phyloP scores from a whole-genome alignment of 2,329 filamentous ascomycete genomes.

The Pyricularia sp. region DNA sequence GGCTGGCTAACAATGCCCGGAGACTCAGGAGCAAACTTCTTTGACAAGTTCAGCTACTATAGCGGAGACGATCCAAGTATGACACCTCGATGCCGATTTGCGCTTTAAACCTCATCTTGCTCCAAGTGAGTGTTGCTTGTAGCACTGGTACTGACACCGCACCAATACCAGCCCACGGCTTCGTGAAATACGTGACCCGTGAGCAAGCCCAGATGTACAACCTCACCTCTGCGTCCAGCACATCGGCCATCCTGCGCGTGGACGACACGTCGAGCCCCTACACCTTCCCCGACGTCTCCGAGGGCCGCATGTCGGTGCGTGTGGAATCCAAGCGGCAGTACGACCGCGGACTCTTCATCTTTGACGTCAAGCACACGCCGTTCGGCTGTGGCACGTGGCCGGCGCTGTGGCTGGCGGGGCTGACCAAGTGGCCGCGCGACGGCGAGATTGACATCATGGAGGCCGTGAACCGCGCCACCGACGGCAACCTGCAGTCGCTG shows the following conservation, averaged over 20 bases:
- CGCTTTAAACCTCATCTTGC: conserved; percentile 4
- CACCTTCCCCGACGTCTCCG: conserved; percentile 39
- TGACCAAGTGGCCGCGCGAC: conserved; percentile 45
- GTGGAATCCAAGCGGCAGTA: conserved; percentile 52
- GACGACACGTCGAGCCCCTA: conserved; percentile 46
- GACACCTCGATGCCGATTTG: conserved; percentile 5
- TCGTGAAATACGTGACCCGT: conserved; percentile 43
- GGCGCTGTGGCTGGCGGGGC: conserved; percentile 54
- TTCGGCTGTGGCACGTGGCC: conserved; percentile 57
- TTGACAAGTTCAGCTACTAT: conserved; percentile 46
- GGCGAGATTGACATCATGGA: conserved; percentile 59
- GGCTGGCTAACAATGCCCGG: background rate
- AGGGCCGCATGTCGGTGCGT: conserved; percentile 54
- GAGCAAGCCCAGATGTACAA: conserved; percentile 39
- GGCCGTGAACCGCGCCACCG: conserved; percentile 39
- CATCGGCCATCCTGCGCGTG: conserved; percentile 47
- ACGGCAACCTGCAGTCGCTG: conserved; percentile 50
- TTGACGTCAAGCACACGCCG: conserved; percentile 55
- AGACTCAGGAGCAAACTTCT: conserved; percentile 42
- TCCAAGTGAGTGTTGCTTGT: background rate
- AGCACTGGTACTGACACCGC: background rate
- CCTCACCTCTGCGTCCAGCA: conserved; percentile 48
- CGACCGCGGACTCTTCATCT: conserved; percentile 56
- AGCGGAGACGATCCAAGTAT: conserved; percentile 37
- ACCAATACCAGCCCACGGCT: conserved; percentile 26